Evolutionary conservation across 768 basidiomycete species (phyloP).

Genomic region (Sporobolomyces pararoseus): DNA sequence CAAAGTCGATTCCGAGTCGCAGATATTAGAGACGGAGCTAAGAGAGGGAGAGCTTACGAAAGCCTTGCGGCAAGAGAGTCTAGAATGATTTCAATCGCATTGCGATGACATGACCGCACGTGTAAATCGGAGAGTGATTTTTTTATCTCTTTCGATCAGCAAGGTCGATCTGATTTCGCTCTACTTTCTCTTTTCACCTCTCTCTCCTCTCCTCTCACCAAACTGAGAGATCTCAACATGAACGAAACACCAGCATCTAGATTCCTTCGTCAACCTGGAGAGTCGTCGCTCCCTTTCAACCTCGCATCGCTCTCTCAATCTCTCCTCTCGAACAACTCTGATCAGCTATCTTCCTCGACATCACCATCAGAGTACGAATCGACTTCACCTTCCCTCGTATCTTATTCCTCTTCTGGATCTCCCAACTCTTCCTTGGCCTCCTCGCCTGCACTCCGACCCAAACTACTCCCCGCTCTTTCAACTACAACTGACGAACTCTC

Average conservation of each 20-base stretch:
- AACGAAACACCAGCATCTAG: slow-evolving; percentile 20
- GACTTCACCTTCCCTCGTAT: slow-evolving; percentile 22
- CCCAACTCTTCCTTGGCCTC: slow-evolving; percentile 30
- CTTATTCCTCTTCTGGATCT: slow-evolving; percentile 18
- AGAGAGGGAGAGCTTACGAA: too few relatives aligned
- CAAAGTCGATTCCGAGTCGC: too few relatives aligned
- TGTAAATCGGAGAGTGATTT: too few relatives aligned
- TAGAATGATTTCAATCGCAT: too few relatives aligned
- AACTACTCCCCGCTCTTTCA: slow-evolving; percentile 3
- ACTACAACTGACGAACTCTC: slow-evolving; percentile 14
- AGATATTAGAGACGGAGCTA: too few relatives aligned
- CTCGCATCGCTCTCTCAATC: slow-evolving; percentile 16
- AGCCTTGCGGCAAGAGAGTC: too few relatives aligned
- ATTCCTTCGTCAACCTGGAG: slow-evolving; percentile 3
- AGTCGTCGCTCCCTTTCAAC: slow-evolving; percentile 11
- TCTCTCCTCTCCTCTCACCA: neutral
- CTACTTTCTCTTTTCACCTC: neutral
- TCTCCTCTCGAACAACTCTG: slow-evolving; percentile 1
- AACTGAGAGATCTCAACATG: neutral
- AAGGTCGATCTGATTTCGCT: too few relatives aligned
- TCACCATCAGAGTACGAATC: slow-evolving; percentile 23
- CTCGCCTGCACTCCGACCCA: slow-evolving; percentile 30
- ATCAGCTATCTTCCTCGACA: neutral
- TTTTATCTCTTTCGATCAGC: too few relatives aligned
- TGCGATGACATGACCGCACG: too few relatives aligned